Evolutionary conservation across 1,284 basidiomycete genomes (phyloP).

Genomic region (Fomitopsis schrenkii): DNA sequence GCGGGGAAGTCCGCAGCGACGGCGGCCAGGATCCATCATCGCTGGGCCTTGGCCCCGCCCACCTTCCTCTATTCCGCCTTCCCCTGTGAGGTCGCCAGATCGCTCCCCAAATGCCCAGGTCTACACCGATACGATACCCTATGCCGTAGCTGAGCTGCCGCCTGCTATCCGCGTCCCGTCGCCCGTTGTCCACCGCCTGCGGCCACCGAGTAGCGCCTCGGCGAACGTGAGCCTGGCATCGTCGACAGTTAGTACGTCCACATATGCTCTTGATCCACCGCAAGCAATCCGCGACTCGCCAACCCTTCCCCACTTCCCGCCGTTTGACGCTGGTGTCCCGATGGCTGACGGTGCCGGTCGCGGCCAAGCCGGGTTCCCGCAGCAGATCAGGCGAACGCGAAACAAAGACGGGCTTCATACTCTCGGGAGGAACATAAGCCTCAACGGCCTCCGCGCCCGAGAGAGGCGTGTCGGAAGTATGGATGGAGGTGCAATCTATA

Average conservation of each 20-base stretch:
- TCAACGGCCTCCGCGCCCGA: constrained; percentile 9
- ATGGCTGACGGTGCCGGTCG: background rate
- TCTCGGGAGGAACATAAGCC: constrained; percentile 13
- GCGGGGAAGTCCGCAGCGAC: constrained; percentile 7
- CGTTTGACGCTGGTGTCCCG: constrained; percentile 22
- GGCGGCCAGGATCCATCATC: constrained; percentile 20
- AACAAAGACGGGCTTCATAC: constrained; percentile 22
- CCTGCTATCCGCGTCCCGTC: background rate
- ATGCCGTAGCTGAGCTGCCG: background rate
- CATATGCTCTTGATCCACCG: constrained; percentile 16
- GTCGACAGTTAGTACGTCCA: constrained; percentile 23
- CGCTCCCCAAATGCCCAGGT: constrained; percentile 6
- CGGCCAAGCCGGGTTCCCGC: constrained; percentile 10
- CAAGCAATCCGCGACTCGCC: constrained; percentile 15
- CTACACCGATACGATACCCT: background rate
- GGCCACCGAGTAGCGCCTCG: constrained; percentile 15
- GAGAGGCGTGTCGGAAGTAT: constrained; percentile 13
- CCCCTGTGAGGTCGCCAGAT: constrained; percentile 11
- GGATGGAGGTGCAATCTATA: constrained; percentile 29
- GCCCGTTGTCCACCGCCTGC: background rate
- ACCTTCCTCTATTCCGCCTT: constrained; percentile 20
- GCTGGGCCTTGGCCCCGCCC: constrained; percentile 28
- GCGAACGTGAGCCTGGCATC: constrained; percentile 22
- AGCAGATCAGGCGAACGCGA: constrained; percentile 14
- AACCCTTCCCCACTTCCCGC: constrained; percentile 14